Conservation (phyloP, 139 green algal species). For the Auxenochlorella pyrenoidosa region DNA sequence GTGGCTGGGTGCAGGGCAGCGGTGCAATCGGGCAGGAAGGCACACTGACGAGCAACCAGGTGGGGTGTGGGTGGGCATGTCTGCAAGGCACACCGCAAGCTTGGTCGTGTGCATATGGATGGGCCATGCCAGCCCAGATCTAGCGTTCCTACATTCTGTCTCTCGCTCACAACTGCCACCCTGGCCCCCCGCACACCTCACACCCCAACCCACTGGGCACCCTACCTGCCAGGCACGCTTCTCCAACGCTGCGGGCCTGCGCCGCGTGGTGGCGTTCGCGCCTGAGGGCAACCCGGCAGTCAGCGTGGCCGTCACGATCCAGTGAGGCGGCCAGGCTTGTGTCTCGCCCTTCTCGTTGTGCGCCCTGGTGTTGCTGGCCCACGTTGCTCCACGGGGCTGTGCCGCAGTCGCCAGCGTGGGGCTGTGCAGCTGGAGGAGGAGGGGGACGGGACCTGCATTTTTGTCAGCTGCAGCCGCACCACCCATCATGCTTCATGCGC, state of each 20-base stretch:
- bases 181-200: neutral
- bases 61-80: neutral
- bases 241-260: conserved; percentile 43
- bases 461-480: neutral
- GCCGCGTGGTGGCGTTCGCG: conserved; percentile 40
- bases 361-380: no score
- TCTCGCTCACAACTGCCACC: neutral
- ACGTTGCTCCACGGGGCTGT: no score
- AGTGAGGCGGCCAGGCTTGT: neutral
- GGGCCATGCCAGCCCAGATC: no score
- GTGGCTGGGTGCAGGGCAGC: conserved; percentile 28
- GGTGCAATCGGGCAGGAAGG: conserved; percentile 6
- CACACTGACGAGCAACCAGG: neutral
- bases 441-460: no score
- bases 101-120: no score
- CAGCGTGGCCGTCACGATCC: conserved; percentile 34
- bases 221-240: conserved; percentile 28
- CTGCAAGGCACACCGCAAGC: no score
- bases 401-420: no score
- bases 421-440: no score
- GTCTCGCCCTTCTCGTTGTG: neutral
- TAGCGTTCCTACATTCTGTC: no score
- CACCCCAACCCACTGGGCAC: no score
- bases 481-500: neutral
- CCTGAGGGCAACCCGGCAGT: conserved; percentile 26